phyloP scores from a whole-genome alignment of 139 green algal genomes.

The Axilococcus clingmanii region DNA sequence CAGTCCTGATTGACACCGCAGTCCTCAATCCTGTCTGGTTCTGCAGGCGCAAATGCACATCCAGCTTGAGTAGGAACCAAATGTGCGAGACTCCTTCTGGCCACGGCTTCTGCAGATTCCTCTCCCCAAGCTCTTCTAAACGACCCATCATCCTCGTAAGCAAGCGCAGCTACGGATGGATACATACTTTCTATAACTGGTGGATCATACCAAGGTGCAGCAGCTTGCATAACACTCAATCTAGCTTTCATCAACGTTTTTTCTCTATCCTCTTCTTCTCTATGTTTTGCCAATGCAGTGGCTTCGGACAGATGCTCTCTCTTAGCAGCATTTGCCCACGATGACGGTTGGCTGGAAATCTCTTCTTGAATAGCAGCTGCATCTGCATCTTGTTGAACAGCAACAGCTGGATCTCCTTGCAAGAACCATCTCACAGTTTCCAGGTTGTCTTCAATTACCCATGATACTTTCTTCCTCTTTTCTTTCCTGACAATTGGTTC shows the following conservation, averaged over 20 bases:
- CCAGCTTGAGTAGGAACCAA: no score
- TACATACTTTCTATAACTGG: slow-evolving; percentile 4
- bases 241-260: not conserved
- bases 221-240: slow-evolving; percentile 7
- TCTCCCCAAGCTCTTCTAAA: no score
- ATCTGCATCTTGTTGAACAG: slow-evolving; percentile 11
- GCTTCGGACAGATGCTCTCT: slow-evolving; percentile 26
- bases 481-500: slow-evolving; percentile 9
- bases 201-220: slow-evolving; percentile 9
- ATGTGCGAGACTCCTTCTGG: no score
- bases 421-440: slow-evolving; percentile 22
- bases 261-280: slow-evolving; percentile 14
- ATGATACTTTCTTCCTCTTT: slow-evolving; percentile 20
- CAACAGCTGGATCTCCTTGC: slow-evolving; percentile 14
- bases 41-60: no score
- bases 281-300: slow-evolving; percentile 11
- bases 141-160: no score
- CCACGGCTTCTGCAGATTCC: no score
- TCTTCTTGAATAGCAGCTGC: not conserved
- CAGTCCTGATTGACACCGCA: no score
- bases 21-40: no score
- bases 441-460: slow-evolving; percentile 11
- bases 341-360: no score
- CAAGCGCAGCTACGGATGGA: no score
- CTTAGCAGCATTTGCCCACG: slow-evolving; percentile 19